Percentiles rank a stretch among this genome's conserved stretches.
Conservation (phyloP, 768 basidiomycete genomes). For the Lactarius sp. region DNA sequence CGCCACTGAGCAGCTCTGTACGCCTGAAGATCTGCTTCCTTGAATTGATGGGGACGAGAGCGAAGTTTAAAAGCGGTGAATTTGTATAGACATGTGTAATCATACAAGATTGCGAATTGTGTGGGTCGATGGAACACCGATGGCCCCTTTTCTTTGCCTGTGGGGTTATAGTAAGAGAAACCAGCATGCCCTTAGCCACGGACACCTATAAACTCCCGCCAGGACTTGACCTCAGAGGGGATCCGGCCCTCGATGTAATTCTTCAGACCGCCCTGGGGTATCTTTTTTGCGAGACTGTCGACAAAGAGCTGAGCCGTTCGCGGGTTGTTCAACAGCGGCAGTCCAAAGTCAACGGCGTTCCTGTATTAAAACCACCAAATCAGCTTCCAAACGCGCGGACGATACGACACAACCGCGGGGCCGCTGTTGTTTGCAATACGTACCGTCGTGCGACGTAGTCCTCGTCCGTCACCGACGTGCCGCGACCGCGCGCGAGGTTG, state of each 20-base stretch:
- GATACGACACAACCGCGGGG: not conserved
- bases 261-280: constrained; percentile 71
- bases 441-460: constrained; percentile 94
- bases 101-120: constrained; percentile 5
- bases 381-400: constrained; percentile 6
- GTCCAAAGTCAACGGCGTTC: constrained; percentile 40
- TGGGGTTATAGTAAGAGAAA: not conserved
- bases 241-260: constrained; percentile 83
- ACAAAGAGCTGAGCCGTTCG: constrained; percentile 88
- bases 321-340: constrained; percentile 87
- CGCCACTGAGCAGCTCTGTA: constrained; percentile 9
- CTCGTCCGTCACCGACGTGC: constrained; percentile 73
- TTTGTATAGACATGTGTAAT: constrained; percentile 4
- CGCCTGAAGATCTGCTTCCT: constrained; percentile 21
- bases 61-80: not conserved
- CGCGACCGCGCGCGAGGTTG: constrained; percentile 83
- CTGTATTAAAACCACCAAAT: not conserved
- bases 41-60: constrained; percentile 25
- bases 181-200: constrained; percentile 42
- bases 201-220: constrained; percentile 82
- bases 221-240: constrained; percentile 87
- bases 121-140: not conserved
- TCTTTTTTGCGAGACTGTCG: constrained; percentile 78
- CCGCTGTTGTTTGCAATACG: constrained; percentile 28
- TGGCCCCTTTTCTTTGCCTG: not conserved